These are phyloP conservation scores for Mollisia scopiformis DNA, from an alignment of 2,329 filamentous ascomycete species.

Conservation along the genomic window DNA sequence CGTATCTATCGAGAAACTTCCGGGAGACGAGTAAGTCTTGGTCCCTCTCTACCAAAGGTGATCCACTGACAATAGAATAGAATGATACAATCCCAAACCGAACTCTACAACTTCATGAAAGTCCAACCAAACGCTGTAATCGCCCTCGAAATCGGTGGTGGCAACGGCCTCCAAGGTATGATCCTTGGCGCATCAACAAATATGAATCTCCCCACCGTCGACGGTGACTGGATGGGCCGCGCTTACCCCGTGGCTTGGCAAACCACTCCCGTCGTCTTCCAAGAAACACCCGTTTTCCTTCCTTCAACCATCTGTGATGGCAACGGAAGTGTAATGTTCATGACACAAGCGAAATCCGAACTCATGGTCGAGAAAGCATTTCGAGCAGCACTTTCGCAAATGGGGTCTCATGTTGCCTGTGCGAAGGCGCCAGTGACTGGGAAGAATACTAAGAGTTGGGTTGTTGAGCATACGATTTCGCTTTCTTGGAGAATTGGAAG, in stretches of 20 bases:
- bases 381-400: slow-evolving; percentile 54
- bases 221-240: slow-evolving; percentile 60
- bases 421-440: slow-evolving; percentile 53
- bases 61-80: not conserved
- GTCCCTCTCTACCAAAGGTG: not conserved
- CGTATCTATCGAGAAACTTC: slow-evolving; percentile 62
- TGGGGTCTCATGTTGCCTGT: slow-evolving; percentile 55
- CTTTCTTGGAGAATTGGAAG: slow-evolving; percentile 56
- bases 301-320: slow-evolving; percentile 54
- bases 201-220: slow-evolving; percentile 54
- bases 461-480: slow-evolving; percentile 49
- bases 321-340: slow-evolving; percentile 52
- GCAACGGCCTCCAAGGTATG: slow-evolving; percentile 63
- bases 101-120: slow-evolving; percentile 55
- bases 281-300: slow-evolving; percentile 48
- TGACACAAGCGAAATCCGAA: slow-evolving; percentile 51
- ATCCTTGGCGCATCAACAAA: slow-evolving; percentile 56
- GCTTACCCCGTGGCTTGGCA: slow-evolving; percentile 59
- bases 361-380: slow-evolving; percentile 52
- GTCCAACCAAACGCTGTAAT: slow-evolving; percentile 57
- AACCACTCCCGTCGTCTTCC: slow-evolving; percentile 55
- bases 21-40: slow-evolving; percentile 49
- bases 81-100: slow-evolving; percentile 51
- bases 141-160: slow-evolving; percentile 64
- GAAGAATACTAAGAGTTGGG: slow-evolving; percentile 53